Base-by-base conservation (phyloP, 345 rosid genomes). In the Lepidium africanum region DNA sequence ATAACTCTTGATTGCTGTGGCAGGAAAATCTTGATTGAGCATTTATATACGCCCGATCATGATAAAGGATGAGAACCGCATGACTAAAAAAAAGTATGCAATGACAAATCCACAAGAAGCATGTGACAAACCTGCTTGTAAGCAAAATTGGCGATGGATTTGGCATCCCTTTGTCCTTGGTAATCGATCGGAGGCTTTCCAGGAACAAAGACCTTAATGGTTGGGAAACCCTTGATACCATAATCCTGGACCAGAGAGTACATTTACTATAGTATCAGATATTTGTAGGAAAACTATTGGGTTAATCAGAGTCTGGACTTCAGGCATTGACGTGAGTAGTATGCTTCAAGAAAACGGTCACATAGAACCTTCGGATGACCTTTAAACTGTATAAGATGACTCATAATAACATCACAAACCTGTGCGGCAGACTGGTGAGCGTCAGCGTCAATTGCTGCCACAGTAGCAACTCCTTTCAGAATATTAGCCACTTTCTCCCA, bases 391-490 rank as follows among this genome's bases (percentile, higher is more conserved):
- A 39, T 48, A 23, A 53, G 63, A 62, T 33, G 49, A 63, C n/a
- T 51, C 45, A 21, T 32, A 40, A 33, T 2, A 72, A 52, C 16
- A 37, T 12, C 10, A 65, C 55, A 56, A 74, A 94, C 99, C 99
- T 94, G 97, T 53, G 97, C 96, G 7, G 92, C 88, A 59, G 93
- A 82, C 78, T 91, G 80, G 78, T 94, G 99, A 21, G 92, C 96
- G 65, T 94, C 97, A 19, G 99, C 99, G 67, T 94, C 97, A 58
- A 94, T 78, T 25, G 99, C 99, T 5, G 99, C 97, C 37, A 94
- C 99, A 6, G 91, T 88, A 45, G 89, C 96, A 35, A 94, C 95
- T 50, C 97, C 97, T 80, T 91, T 89, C 83, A 94, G 80, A 48
- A 84, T 77, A 72, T 56, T 43, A 63, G 97, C 96, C 0, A 90